Conservation (phyloP, 805 yeast genomes). For the Barnettozyma salicaria region DNA sequence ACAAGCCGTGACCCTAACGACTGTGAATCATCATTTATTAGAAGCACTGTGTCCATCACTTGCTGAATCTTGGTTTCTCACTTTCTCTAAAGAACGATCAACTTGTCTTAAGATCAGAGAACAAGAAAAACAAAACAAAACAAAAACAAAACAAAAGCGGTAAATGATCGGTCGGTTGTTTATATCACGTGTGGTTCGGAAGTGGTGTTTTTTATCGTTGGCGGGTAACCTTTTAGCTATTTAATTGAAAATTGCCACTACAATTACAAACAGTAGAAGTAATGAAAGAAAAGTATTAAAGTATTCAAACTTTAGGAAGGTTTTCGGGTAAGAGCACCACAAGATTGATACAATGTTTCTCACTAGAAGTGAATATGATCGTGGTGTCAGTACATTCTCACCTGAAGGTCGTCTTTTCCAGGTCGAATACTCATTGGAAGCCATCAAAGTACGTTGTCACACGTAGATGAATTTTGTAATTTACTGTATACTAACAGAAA, state of each 20-base stretch:
- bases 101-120: too few relatives aligned
- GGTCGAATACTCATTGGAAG: slow-evolving; percentile 96
- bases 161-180: background rate
- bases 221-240: slow-evolving; percentile 3
- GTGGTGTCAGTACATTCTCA: slow-evolving; percentile 97
- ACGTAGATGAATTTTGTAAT: background rate
- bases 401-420: slow-evolving; percentile 98
- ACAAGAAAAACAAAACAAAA: background rate
- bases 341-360: slow-evolving; percentile 84
- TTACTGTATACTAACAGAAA: slow-evolving; percentile 4
- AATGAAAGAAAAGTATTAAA: too few relatives aligned
- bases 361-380: slow-evolving; percentile 98
- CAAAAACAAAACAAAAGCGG: background rate
- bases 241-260: slow-evolving; percentile 3
- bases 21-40: background rate
- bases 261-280: too few relatives aligned
- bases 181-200: background rate
- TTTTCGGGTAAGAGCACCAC: too few relatives aligned
- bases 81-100: too few relatives aligned
- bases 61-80: slow-evolving; percentile 9
- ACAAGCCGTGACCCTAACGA: slow-evolving; percentile 18
- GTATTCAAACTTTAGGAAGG: too few relatives aligned
- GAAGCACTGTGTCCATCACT: background rate
- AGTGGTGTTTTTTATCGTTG: background rate
- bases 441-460: slow-evolving; percentile 60